Base-by-base conservation (phyloP, 805 yeast species). In the Naumovozyma castellii region DNA sequence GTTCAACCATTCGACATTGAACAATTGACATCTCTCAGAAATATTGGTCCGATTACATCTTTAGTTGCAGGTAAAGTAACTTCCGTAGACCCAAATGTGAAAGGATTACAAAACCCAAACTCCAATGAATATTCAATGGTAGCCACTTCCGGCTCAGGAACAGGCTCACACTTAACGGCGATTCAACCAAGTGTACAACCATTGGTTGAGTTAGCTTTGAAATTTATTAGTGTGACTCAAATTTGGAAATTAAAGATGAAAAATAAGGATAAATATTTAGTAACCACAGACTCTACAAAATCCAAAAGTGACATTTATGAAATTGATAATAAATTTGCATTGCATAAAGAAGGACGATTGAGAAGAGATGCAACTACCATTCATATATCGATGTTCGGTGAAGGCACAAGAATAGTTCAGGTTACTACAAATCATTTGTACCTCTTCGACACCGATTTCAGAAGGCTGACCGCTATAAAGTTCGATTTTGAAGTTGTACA, bases 161-260 rank as follows among this genome's bases (percentile, higher is more conserved):
- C 56, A 1, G 67, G 72, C 5, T 74, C 83, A 10, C 68, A 72
- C 16, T 44, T 88, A 22, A 75, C 80, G 27, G 68, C 80, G 3
- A 69, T 84, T 43, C 72, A 78, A 18, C 84, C 86, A 4, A 69
- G 81, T 3, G 69, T 86, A 12, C 77, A 78, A 43, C 94, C 95
- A 1, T 57, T 56, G 0, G 73, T 86, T 6, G 72, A 75, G 38
- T 75, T 84, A 2, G 78, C 87, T 2, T 67, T 84, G 39, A 78
- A 75, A 44, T 83, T 83, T 51, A 80, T 80, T 16, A 81, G 77
- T 53, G 79, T 82, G 27, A 75, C 79, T 47, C 75, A 79, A 49
- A 70, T 84, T 51, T 87, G 94, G 94, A 81, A 83, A 32, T 59
- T 84, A 20, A 62, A 66, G 36, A 43, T 59, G 13, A 54, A 59